Percentiles rank a stretch among this genome's conserved stretches.
Conservation (phyloP, 306 rosid species). For the Castanea sativa region DNA sequence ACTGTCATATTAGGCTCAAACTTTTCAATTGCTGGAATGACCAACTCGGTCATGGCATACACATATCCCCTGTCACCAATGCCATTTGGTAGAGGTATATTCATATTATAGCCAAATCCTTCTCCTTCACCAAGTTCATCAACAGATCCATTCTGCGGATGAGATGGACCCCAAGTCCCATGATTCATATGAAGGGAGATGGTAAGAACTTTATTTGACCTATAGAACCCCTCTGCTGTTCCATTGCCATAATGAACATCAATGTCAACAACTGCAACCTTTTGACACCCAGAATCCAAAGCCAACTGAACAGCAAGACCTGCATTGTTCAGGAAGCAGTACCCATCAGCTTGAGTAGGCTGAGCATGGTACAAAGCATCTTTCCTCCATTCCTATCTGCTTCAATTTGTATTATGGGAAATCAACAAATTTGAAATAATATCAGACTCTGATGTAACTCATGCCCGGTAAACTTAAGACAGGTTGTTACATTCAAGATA, state of each 20-base stretch:
- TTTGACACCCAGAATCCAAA: conserved; percentile 59
- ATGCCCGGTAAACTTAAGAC: not conserved
- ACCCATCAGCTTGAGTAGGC: conserved; percentile 88
- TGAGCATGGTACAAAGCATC: conserved; percentile 83
- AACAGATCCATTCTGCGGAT: conserved; percentile 70
- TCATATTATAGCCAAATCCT: conserved; percentile 82
- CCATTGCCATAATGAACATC: conserved; percentile 98
- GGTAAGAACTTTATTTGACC: conserved; percentile 72
- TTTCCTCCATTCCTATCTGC: conserved; percentile 82
- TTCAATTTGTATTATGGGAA: conserved; percentile 52
- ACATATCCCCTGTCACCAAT: conserved; percentile 73
- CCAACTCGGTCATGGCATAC: conserved; percentile 61
- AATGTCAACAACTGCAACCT: conserved; percentile 76
- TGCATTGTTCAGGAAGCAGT: conserved; percentile 93
- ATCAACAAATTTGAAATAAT: conserved; percentile 14
- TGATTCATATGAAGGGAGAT: conserved; percentile 94
- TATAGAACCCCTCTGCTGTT: conserved; percentile 83
- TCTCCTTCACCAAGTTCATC: conserved; percentile 75
- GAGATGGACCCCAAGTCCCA: conserved; percentile 90
- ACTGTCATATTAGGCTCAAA: conserved; percentile 73
- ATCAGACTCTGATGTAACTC: conserved; percentile 14
- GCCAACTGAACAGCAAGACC: conserved; percentile 73
- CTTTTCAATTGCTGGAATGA: conserved; percentile 61
- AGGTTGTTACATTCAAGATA: not conserved
- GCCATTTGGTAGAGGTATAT: conserved; percentile 91